Evolutionary conservation across 1,284 basidiomycete species (phyloP), one percentile per base, ranked within the genome.

Genomic region (Butyriboletus pseudospeciosus): DNA sequence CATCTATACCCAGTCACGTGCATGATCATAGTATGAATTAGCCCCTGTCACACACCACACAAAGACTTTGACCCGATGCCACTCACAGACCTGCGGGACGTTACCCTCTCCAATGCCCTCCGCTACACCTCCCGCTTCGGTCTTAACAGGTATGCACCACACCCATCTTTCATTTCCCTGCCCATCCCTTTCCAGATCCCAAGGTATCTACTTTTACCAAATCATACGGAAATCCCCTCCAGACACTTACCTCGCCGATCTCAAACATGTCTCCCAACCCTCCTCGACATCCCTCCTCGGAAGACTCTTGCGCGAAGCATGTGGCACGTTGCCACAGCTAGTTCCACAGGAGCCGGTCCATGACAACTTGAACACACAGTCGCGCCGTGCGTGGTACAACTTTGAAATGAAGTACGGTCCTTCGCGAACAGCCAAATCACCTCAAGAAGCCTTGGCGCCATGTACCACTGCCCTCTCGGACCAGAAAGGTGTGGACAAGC

Each of bases 1-100:
- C 67, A 35, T 2, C 46, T 39, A 32, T 43, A 32, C 0, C 39
- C 32, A 38, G 43, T 69, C 65, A 67, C 65, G 65, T 67, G 65
- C 9, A 5, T 1, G 9, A 20, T 20, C 13, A 12, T 20, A 26
- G 28, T 23, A 55, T 61, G 53, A 63, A 66, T 45, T 54, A 48
- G 13, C 65, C 65, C 67, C 65, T 69, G 58, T 60, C 47, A 46
- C 30, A 10, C 30, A 30, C 30, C 30, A 30, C 30, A 20, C 20
- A 20, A 20, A 20, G 20, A 30, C 30, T 30, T 10, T 30, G 30
- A 30, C 30, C 20, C 20, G 10, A 30, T 30, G 30, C 25, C 40
- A 25, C 40, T 42, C 40, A 42, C 40, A 4, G 42, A 43, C 42
- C 28, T 45, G 20, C 44, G 14, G 23, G 35, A 17, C 13, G 3